Conservation (phyloP, 495 filamentous ascomycete genomes). For the Cercophora newfieldiana region DNA sequence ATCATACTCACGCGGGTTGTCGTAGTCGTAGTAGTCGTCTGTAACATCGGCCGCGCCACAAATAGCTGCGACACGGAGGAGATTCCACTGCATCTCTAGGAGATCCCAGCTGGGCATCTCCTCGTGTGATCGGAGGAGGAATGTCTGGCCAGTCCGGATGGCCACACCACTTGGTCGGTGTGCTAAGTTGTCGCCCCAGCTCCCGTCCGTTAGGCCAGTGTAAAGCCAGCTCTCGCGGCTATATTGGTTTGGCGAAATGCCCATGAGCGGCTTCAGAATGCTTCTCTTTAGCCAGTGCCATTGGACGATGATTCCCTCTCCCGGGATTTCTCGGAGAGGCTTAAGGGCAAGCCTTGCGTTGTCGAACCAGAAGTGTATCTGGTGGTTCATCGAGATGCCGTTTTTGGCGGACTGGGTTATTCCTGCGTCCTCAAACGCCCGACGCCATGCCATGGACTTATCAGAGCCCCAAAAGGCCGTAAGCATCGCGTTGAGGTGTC, state of each 20-base stretch:
- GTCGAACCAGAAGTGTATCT: conserved; percentile 19
- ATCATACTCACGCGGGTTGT: too few species aligned
- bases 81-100: too few species aligned
- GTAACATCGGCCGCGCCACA: too few species aligned
- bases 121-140: too few species aligned
- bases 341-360: conserved; percentile 10
- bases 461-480: conserved; percentile 10
- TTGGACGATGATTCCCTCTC: conserved; percentile 10
- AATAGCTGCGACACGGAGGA: too few species aligned
- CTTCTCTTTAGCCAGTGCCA: conserved; percentile 19
- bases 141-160: too few species aligned
- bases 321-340: conserved; percentile 4
- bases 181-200: too few species aligned
- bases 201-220: too few species aligned
- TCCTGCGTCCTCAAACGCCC: conserved; percentile 1
- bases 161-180: too few species aligned
- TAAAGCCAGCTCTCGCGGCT: not conserved
- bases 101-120: too few species aligned
- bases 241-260: not conserved
- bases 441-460: conserved; percentile 5
- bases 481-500: too few species aligned
- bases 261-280: not conserved
- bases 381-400: conserved; percentile 15
- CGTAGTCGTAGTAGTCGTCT: too few species aligned
- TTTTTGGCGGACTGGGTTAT: conserved; percentile 14